phyloP scores from a whole-genome alignment of 768 basidiomycete genomes.

The Coprinopsis sp. region DNA sequence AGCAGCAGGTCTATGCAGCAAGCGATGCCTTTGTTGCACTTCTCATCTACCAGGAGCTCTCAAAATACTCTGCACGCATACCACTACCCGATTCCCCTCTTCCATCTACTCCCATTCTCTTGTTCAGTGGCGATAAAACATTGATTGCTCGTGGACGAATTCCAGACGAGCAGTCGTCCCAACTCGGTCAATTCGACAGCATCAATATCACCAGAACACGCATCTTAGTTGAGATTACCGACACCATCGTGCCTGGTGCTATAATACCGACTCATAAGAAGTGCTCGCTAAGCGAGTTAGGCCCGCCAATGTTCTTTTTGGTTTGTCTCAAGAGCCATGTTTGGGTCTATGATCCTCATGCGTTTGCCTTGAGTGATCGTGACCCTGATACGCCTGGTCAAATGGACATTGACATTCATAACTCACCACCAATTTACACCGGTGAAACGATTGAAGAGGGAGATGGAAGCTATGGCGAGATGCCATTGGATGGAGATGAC shows the following conservation, averaged over 20 bases:
- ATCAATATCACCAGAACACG: conserved; percentile 12
- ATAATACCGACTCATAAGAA: conserved; percentile 14
- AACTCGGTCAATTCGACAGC: too few relatives aligned
- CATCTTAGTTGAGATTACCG: conserved; percentile 9
- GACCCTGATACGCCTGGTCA: too few relatives aligned
- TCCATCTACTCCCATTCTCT: conserved; percentile 5
- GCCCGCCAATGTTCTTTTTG: conserved; percentile 11
- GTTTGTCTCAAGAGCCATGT: conserved; percentile 12
- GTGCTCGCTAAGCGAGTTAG: conserved; percentile 12
- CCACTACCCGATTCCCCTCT: background rate
- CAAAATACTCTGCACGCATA: conserved; percentile 13
- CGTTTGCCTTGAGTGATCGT: too few relatives aligned
- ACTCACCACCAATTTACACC: too few relatives aligned
- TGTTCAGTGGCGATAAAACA: conserved; percentile 9
- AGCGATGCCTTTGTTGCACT: conserved; percentile 14
- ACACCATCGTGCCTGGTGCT: conserved; percentile 17
- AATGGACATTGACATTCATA: too few relatives aligned
- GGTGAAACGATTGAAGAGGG: too few relatives aligned
- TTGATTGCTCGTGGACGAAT: too few relatives aligned
- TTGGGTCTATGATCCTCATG: conserved; percentile 2
- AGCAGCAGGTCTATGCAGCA: conserved; percentile 14
- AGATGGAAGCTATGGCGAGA: too few relatives aligned
- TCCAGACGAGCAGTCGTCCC: too few relatives aligned
- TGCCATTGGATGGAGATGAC: too few relatives aligned
- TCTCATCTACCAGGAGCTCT: conserved; percentile 17